Percentiles rank a stretch among this genome's conserved stretches.
These are phyloP conservation scores for Mycoemilia scoparia DNA, from an alignment of 192 early-diverging fungal genomes.

Conservation along the genomic window DNA sequence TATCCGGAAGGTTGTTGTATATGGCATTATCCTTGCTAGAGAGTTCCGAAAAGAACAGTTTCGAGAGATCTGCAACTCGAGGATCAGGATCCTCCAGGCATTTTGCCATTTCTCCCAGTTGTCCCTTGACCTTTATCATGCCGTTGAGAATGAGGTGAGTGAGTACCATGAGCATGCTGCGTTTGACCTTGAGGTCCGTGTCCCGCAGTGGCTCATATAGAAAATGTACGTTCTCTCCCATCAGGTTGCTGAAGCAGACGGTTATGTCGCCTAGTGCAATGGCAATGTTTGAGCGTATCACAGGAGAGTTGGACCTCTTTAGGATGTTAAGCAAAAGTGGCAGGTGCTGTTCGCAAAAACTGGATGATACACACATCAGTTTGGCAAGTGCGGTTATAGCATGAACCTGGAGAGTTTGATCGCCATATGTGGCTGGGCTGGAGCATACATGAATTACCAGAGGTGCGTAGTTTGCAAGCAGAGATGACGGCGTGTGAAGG, in stretches of 20 bases:
- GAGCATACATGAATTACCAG: conserved; percentile 66
- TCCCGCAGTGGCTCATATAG: conserved; percentile 86
- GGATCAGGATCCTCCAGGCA: conserved; percentile 77
- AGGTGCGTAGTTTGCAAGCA: conserved; percentile 66
- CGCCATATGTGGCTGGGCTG: conserved; percentile 60
- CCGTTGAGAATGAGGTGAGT: conserved; percentile 96
- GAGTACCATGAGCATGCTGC: conserved; percentile 96
- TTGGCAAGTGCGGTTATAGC: conserved; percentile 80
- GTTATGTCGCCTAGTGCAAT: conserved; percentile 98
- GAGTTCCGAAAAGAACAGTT: conserved; percentile 91
- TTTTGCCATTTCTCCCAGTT: conserved; percentile 96
- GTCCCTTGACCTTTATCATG: conserved; percentile 98
- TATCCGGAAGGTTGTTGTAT: conserved; percentile 98
- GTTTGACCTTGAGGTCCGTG: conserved; percentile 62
- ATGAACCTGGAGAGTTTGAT: conserved; percentile 71
- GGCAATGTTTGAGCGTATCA: conserved; percentile 82
- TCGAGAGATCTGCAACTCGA: conserved; percentile 80
- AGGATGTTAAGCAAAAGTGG: conserved; percentile 81
- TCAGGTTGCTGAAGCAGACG: conserved; percentile 90
- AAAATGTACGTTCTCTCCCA: conserved; percentile 90
- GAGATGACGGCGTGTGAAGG: conserved; percentile 54
- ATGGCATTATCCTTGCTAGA: conserved; percentile 93
- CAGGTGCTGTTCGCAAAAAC: conserved; percentile 86
- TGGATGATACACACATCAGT: conserved; percentile 90
- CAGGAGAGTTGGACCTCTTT: conserved; percentile 61